Percentiles rank a stretch among this genome's conserved stretches.
phyloP scores from a whole-genome alignment of 83 land plant species.

The Picea engelmannii region DNA sequence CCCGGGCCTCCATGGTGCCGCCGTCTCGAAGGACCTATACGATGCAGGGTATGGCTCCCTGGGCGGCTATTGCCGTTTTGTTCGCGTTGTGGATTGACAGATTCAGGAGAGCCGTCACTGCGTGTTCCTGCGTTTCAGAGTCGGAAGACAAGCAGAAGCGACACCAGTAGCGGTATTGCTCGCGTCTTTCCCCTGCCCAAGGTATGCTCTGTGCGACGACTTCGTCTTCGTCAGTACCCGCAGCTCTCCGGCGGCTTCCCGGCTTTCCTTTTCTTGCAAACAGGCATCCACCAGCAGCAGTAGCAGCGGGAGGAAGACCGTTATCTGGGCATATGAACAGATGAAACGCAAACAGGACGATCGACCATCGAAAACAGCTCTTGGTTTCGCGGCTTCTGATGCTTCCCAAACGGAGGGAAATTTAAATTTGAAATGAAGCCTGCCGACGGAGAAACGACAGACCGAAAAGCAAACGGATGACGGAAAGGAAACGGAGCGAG shows the following conservation, averaged over 20 bases:
- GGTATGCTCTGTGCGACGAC: conserved; percentile 40
- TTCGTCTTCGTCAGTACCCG: conserved; percentile 37
- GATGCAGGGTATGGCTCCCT: conserved; percentile 58
- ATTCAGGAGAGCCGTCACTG: conserved; percentile 64
- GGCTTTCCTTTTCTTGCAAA: conserved; percentile 3
- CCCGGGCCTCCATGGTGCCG: conserved; percentile 44
- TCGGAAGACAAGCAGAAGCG: conserved; percentile 31
- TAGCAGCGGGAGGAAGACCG: too few relatives aligned
- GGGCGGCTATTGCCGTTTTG: conserved; percentile 64
- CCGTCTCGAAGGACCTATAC: conserved; percentile 43
- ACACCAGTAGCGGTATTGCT: conserved; percentile 43
- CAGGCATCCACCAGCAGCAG: too few relatives aligned
- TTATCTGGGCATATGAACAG: too few relatives aligned
- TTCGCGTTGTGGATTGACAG: conserved; percentile 68
- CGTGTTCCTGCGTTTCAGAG: conserved; percentile 57
- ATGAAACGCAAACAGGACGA: too few relatives aligned
- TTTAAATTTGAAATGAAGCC: too few relatives aligned
- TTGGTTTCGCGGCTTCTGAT: too few relatives aligned
- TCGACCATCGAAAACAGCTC: too few relatives aligned
- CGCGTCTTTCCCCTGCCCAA: conserved; percentile 48
- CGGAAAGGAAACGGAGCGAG: too few relatives aligned
- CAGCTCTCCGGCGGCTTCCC: too few relatives aligned
- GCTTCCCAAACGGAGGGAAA: too few relatives aligned
- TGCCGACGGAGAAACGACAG: too few relatives aligned
- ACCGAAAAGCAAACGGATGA: too few relatives aligned